phyloP scores from a whole-genome alignment of 1,139 yeast genomes.

The Hanseniaspora sp. region DNA sequence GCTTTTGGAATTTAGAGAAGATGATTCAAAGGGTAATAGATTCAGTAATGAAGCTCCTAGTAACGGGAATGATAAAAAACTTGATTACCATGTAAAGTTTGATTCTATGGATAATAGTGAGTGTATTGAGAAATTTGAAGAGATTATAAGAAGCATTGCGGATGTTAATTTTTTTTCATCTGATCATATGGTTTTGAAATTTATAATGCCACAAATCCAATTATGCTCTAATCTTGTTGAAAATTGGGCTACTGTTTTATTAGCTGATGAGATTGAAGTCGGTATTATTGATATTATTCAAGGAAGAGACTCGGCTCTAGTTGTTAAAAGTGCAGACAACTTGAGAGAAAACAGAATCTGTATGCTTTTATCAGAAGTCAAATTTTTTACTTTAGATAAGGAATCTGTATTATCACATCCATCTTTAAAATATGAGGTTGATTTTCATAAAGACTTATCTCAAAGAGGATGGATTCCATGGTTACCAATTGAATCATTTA shows the following conservation, averaged over 20 bases:
- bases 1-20: conserved; percentile 27
- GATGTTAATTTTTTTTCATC: conserved; percentile 38
- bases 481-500: conserved; percentile 62
- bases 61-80: conserved; percentile 19
- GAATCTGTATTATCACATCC: conserved; percentile 32
- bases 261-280: conserved; percentile 61
- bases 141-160: conserved; percentile 36
- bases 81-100: conserved; percentile 5
- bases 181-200: conserved; percentile 55
- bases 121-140: conserved; percentile 39
- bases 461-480: conserved; percentile 66
- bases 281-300: conserved; percentile 40
- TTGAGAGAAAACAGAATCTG: conserved; percentile 64
- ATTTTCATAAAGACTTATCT: conserved; percentile 23
- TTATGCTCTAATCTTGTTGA: conserved; percentile 54
- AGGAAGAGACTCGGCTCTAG: conserved; percentile 26
- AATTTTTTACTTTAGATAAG: conserved; percentile 52
- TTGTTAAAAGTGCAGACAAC: conserved; percentile 34
- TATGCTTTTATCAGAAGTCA: conserved; percentile 54
- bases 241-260: conserved; percentile 50
- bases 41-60: conserved; percentile 21
- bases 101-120: conserved; percentile 23
- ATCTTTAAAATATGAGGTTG: conserved; percentile 23
- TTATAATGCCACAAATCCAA: conserved; percentile 77
- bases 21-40: conserved; percentile 19